These are phyloP conservation scores for Tolypocladium amazonense DNA, from an alignment of 2,329 filamentous ascomycete species.

Conservation along the genomic window DNA sequence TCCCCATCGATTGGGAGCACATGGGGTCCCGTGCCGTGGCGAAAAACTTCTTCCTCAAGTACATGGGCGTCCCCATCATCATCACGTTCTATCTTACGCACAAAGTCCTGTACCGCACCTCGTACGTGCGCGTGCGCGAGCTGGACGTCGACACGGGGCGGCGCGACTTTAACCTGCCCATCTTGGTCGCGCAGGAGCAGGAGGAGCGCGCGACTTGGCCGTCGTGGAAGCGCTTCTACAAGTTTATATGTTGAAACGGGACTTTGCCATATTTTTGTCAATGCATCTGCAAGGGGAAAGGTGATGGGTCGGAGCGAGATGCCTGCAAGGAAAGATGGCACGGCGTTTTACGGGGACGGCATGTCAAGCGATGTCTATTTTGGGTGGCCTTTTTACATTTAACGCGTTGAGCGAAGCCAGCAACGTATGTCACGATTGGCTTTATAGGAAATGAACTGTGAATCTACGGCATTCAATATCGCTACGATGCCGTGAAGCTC, in stretches of 20 bases:
- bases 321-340: background rate
- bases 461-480: background rate
- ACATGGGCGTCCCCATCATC: slow-evolving; percentile 60
- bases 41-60: slow-evolving; percentile 62
- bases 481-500: background rate
- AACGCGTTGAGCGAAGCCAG: background rate
- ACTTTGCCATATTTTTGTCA: background rate
- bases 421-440: background rate
- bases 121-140: slow-evolving; percentile 54
- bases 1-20: slow-evolving; percentile 51
- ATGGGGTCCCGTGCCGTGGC: slow-evolving; percentile 36
- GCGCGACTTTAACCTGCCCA: slow-evolving; percentile 71
- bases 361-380: background rate
- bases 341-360: background rate
- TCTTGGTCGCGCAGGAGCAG: slow-evolving; percentile 68
- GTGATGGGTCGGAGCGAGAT: background rate
- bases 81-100: slow-evolving; percentile 59
- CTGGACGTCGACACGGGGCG: slow-evolving; percentile 86
- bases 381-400: background rate
- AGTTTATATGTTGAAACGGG: slow-evolving; percentile 51
- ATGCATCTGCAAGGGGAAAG: background rate
- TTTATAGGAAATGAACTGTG: background rate
- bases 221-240: slow-evolving; percentile 65
- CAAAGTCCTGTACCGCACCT: slow-evolving; percentile 64
- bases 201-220: slow-evolving; percentile 66